Percentiles rank a stretch among this genome's conserved stretches.
Conservation (phyloP, 495 filamentous ascomycete genomes). For the Platismatia glauca region DNA sequence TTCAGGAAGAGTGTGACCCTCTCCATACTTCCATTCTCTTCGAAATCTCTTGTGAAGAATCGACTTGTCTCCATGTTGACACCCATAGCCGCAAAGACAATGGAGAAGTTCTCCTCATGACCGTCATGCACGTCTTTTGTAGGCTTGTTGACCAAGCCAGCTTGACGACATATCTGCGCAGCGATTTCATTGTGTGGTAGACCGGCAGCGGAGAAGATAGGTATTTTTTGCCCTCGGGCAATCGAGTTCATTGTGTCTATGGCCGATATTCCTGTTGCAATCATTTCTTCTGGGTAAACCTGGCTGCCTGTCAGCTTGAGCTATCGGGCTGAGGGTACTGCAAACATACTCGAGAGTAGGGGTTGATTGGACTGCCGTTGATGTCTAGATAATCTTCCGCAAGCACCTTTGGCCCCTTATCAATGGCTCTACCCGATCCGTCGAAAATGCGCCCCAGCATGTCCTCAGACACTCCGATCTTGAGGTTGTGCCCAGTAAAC, state of each 20-base stretch:
- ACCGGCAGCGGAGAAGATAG: conserved; percentile 98
- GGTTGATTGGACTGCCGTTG: conserved; percentile 98
- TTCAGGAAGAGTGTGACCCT: conserved; percentile 96
- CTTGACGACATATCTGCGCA: conserved; percentile 94
- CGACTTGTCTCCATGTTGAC: conserved; percentile 98
- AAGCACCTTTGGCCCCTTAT: conserved; percentile 97
- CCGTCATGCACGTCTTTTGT: conserved; percentile 94
- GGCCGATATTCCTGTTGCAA: conserved; percentile 97
- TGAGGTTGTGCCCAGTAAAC: conserved; percentile 92
- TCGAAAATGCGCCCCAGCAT: conserved; percentile 99
- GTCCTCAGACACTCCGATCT: conserved; percentile 97
- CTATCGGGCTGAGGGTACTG: neutral
- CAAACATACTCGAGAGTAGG: conserved; percentile 75
- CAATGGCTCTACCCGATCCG: conserved; percentile 91
- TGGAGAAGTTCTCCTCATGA: conserved; percentile 98
- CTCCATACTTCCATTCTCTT: conserved; percentile 98
- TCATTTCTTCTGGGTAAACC: conserved; percentile 99
- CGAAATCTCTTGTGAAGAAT: conserved; percentile 98
- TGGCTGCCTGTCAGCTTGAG: conserved; percentile 29
- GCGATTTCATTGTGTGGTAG: conserved; percentile 98
- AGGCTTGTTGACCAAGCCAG: conserved; percentile 76
- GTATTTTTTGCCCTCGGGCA: conserved; percentile 98
- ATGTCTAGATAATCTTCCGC: conserved; percentile 98
- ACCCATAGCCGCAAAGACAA: conserved; percentile 99
- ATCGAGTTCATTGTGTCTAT: conserved; percentile 99